These are phyloP conservation scores for Porphyrellus cyaneotinctus DNA, from an alignment of 768 basidiomycete species.

Conservation along the genomic window DNA sequence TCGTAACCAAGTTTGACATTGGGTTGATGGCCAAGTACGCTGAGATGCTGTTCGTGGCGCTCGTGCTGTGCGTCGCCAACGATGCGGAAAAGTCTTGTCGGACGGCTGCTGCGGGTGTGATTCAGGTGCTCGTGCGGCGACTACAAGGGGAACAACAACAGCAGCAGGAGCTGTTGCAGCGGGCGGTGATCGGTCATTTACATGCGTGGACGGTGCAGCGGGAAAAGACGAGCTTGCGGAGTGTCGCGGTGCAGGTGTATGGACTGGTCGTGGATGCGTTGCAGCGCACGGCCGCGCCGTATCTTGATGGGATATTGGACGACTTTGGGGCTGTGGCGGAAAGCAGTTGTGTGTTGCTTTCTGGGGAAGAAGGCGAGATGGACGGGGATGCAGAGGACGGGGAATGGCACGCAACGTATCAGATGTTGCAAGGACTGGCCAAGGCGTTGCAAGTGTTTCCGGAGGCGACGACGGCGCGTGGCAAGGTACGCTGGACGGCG, in stretches of 20 bases:
- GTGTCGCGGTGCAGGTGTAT: slow-evolving; percentile 78
- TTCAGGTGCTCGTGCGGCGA: slow-evolving; percentile 70
- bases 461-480: slow-evolving; percentile 40
- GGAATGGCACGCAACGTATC: slow-evolving; percentile 83
- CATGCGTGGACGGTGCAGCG: slow-evolving; percentile 74
- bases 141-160: slow-evolving; percentile 55
- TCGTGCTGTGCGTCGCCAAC: slow-evolving; percentile 92
- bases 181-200: slow-evolving; percentile 61
- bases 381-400: slow-evolving; percentile 50
- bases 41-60: slow-evolving; percentile 84
- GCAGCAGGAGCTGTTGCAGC: slow-evolving; percentile 44
- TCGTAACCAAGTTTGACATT: slow-evolving; percentile 80
- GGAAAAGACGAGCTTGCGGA: slow-evolving; percentile 55
- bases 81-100: slow-evolving; percentile 89
- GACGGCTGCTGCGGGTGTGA: slow-evolving; percentile 79
- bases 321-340: slow-evolving; percentile 44
- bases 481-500: slow-evolving; percentile 56
- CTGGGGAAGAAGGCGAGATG: slow-evolving; percentile 30
- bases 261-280: slow-evolving; percentile 75
- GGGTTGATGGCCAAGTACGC: slow-evolving; percentile 72
- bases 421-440: slow-evolving; percentile 61
- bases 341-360: slow-evolving; percentile 4
- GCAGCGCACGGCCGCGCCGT: slow-evolving; percentile 42
- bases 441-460: slow-evolving; percentile 63
- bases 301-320: slow-evolving; percentile 47